Evolutionary conservation across 202 grass and related monocot genomes (phyloP), one percentile per base, ranked within the genome.

Genomic region (Tripidium arundinaceum): DNA sequence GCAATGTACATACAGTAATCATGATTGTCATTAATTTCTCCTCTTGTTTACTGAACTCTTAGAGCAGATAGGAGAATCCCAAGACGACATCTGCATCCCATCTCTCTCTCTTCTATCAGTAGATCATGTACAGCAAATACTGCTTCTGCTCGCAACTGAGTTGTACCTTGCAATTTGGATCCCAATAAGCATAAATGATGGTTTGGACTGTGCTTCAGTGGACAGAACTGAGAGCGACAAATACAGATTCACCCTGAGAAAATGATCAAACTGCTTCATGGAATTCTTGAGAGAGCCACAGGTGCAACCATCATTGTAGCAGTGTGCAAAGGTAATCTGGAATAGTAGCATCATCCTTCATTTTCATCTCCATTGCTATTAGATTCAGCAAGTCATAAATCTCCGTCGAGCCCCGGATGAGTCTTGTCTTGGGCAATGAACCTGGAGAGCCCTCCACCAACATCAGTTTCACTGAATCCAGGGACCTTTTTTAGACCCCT

Each of bases 401-500:
- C 29, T 83, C 59, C 10, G 8, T 31, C 2, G 60, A 77, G 24
- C n/a, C 31, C 13, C 4, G 49, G 86, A 77, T 92, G 83, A 54
- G 47, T 80, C 70, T 86, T 86, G 62, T 81, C 86, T 40, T 77
- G 79, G 39, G 79, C 83, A 72, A 86, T 77, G 70, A 88, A 91
- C 40, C 86, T 83, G n/a, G 55, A 65, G 13, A 83, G 4, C 8
- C 21, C 61, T 67, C 64, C 6, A 3, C 39, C 75, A 46, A 77
- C 75, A 78, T 81, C 86, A 80, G 83, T 88, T 83, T 86, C 89
- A 45, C 70, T 86, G 49, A 77, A 91, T 18, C 75, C 79, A 18
- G 75, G 65, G 36, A 71, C 39, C 65, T n/a, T 73, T 88, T 79
- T 88, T 72, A 91, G 75, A 25, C n/a, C 83, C 76, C 79, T 83